Evolutionary conservation across 179 eudicot species (phyloP).

Genomic region (Kewa caespitosa): DNA sequence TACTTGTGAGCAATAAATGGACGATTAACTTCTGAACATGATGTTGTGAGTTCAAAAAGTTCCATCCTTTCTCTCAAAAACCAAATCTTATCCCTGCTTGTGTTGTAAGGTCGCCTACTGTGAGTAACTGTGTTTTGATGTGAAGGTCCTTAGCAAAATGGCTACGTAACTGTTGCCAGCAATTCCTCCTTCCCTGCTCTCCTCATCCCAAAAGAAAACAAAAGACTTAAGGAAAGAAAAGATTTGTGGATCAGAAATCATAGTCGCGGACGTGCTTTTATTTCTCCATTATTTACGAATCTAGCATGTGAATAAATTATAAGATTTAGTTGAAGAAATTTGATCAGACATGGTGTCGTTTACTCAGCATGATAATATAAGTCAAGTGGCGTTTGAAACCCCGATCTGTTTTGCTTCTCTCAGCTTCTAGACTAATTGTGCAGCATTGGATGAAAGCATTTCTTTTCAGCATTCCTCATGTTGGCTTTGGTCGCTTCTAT

Average conservation of each 20-base stretch:
- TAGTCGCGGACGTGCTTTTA: constrained; percentile 10
- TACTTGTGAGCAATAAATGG: neutral
- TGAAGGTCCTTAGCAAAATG: too few relatives aligned
- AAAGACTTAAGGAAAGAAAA: neutral
- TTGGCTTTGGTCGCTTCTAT: constrained; percentile 85
- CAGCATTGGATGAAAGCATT: constrained; percentile 17
- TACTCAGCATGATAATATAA: neutral
- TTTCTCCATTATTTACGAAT: neutral
- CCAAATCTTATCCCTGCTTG: too few relatives aligned
- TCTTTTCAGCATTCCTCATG: constrained; percentile 69
- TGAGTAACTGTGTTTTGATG: too few relatives aligned
- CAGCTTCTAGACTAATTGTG: constrained; percentile 8
- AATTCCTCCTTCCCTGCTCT: too few relatives aligned
- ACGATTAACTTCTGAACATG: neutral
- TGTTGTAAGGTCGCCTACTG: too few relatives aligned
- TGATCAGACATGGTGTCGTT: neutral
- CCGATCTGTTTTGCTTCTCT: neutral
- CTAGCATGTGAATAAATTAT: neutral
- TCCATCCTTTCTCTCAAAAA: neutral
- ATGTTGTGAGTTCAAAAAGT: neutral
- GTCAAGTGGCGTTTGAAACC: constrained; percentile 2
- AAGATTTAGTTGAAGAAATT: neutral
- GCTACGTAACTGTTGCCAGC: too few relatives aligned
- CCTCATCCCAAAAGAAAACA: neutral
- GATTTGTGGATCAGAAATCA: neutral